Percentiles rank a stretch among this genome's conserved stretches.
phyloP scores from a whole-genome alignment of 257 asterid genomes.

The Cynanchum wilfordii region DNA sequence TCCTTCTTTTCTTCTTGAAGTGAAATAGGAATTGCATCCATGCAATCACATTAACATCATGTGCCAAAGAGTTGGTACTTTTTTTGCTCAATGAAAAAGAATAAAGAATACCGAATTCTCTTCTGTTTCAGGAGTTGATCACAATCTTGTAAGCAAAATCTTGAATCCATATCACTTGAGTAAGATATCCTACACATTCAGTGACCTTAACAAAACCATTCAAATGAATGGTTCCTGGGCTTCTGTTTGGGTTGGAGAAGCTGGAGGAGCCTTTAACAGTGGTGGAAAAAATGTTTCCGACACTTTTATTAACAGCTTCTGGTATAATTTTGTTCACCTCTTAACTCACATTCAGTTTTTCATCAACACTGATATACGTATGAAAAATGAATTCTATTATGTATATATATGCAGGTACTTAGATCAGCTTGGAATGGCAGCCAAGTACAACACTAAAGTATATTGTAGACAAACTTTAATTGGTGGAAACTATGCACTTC shows the following conservation, averaged over 20 bases:
- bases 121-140: conserved; percentile 62
- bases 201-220: conserved; percentile 48
- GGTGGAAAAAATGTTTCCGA: conserved; percentile 68
- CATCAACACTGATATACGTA: neutral
- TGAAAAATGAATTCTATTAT: neutral
- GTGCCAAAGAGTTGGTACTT: neutral
- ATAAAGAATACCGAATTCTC: neutral
- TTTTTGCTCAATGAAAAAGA: neutral
- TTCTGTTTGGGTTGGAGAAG: conserved; percentile 88
- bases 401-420: conserved; percentile 56
- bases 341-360: neutral
- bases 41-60: neutral
- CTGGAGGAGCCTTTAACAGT: conserved; percentile 86
- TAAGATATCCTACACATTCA: conserved; percentile 39
- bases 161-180: conserved; percentile 58
- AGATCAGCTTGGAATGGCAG: conserved; percentile 98
- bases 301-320: conserved; percentile 77
- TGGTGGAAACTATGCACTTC: conserved; percentile 92
- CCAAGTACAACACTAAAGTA: conserved; percentile 63
- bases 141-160: conserved; percentile 49
- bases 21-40: neutral
- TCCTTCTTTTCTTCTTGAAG: neutral
- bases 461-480: conserved; percentile 83
- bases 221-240: conserved; percentile 72
- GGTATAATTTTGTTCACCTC: conserved; percentile 33